Evolutionary conservation across 805 yeast species (phyloP), one percentile per base, ranked within the genome.

Genomic region (Torulaspora indica): DNA sequence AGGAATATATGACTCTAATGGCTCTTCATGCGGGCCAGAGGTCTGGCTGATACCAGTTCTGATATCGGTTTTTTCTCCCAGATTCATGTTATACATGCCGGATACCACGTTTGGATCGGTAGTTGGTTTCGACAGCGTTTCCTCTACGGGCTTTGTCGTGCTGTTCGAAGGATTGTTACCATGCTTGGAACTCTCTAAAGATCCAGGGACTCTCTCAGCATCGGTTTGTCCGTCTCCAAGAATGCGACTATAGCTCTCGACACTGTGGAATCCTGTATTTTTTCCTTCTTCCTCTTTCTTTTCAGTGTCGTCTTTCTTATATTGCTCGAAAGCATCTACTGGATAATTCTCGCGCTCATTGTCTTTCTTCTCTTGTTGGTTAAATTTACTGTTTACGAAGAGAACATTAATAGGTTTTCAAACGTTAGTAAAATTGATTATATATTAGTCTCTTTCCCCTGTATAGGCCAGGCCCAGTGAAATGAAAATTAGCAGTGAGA

Each of bases 261-360:
- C 38, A 18, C 43, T 24, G 18, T 47, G 48, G 31, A 43, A 33
- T 8, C 51, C 45, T 6, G 23, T 29, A 10, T 32, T 36, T 22
- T 36, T 31, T 12, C 22, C 17, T 1, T 37, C 36, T 5, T 18
- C 27, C 20, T 23, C 14, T 15, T 35, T 36, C 22, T 20, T 13
- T 6, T 34, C 33, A 13, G 25, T 23, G 12, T 23, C 31, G 8
- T 38, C 27, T 22, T 36, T 25, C 27, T 46, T 38, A 18, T 37
- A 45, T 5, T 48, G 40, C 8, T 49, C 31, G 14, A 48, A 51
- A 8, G 47, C 51, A 14, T 47, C 55, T 2, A 53, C 46, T 22
- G 55, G 55, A 22, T 40, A 51, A 18, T 43, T 47, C 41, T 53
- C 55, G 24, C 52, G 48, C 30, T 49, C 49, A 27, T 36, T 38